Conservation (phyloP, 148 eudicot genomes). For the Suaeda aralocaspica region DNA sequence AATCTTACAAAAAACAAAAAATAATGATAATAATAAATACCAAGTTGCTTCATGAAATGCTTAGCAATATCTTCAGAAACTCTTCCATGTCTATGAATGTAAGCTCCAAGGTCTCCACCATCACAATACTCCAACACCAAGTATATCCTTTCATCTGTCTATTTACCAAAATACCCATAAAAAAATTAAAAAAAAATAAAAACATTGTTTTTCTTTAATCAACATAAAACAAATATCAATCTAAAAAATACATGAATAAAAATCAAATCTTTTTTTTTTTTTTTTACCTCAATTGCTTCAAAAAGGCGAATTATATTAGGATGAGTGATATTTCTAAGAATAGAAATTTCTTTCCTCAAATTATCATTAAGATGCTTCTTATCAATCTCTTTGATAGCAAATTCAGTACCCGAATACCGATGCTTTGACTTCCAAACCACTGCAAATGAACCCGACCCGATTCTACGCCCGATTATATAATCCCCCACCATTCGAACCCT, state of each 20-base stretch:
- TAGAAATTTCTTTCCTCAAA: slow-evolving; percentile 49
- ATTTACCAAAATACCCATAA: too few relatives aligned
- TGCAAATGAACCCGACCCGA: slow-evolving; percentile 59
- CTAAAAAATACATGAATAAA: background rate
- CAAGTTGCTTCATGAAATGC: slow-evolving; percentile 53
- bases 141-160: slow-evolving; percentile 46
- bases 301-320: slow-evolving; percentile 51
- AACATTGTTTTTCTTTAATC: background rate
- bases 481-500: slow-evolving; percentile 38
- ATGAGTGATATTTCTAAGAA: slow-evolving; percentile 39
- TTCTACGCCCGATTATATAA: slow-evolving; percentile 39
- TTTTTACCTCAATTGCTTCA: slow-evolving; percentile 53
- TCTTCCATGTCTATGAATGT: slow-evolving; percentile 47
- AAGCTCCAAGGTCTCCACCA: slow-evolving; percentile 51
- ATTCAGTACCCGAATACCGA: slow-evolving; percentile 33
- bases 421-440: slow-evolving; percentile 50
- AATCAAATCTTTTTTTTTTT: too few relatives aligned
- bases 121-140: slow-evolving; percentile 55
- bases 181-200: background rate
- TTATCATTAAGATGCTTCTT: slow-evolving; percentile 46
- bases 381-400: slow-evolving; percentile 56
- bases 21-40: slow-evolving; percentile 17
- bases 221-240: background rate
- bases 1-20: background rate
- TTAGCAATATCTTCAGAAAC: slow-evolving; percentile 47